These are phyloP conservation scores for Ophiocordyceps camponoti-leonardi DNA, from an alignment of 2,329 filamentous ascomycete species.

Conservation along the genomic window DNA sequence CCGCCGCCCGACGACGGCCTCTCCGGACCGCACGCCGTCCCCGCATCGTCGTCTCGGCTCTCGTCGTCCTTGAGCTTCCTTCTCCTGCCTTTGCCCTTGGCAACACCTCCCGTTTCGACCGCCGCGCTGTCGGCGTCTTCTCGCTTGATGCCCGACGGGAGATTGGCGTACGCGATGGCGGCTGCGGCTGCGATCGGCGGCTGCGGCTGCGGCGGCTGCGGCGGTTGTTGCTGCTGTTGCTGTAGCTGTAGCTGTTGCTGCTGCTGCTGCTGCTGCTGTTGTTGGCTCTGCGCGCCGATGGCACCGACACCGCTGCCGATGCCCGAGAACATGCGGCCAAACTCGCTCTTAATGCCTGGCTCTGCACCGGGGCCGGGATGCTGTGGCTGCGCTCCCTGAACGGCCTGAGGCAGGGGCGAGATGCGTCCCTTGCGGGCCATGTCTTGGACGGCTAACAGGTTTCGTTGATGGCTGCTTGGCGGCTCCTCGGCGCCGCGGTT, in stretches of 20 bases:
- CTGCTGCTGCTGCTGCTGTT: background rate
- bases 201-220: no score
- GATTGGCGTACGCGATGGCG: slow-evolving; percentile 25
- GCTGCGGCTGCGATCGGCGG: background rate
- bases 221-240: background rate
- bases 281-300: slow-evolving; percentile 30
- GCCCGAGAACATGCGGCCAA: slow-evolving; percentile 90
- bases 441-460: slow-evolving; percentile 63
- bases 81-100: slow-evolving; percentile 37
- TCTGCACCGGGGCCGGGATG: slow-evolving; percentile 64
- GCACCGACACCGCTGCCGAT: slow-evolving; percentile 46
- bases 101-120: slow-evolving; percentile 26
- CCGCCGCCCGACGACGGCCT: slow-evolving; percentile 40
- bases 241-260: slow-evolving; percentile 5
- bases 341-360: slow-evolving; percentile 84
- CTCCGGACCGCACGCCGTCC: slow-evolving; percentile 35
- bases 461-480: slow-evolving; percentile 37
- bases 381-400: slow-evolving; percentile 77
- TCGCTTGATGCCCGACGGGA: slow-evolving; percentile 17
- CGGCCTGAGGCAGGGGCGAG: slow-evolving; percentile 81
- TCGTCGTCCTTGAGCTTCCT: slow-evolving; percentile 68
- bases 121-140: slow-evolving; percentile 30
- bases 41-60: slow-evolving; percentile 46
- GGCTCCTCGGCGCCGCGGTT: slow-evolving; percentile 29
- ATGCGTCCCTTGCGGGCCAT: slow-evolving; percentile 67